Percentiles rank a stretch among this genome's conserved stretches.
phyloP scores from a whole-genome alignment of 2,329 filamentous ascomycete species.

The Fusarium miscanthi region DNA sequence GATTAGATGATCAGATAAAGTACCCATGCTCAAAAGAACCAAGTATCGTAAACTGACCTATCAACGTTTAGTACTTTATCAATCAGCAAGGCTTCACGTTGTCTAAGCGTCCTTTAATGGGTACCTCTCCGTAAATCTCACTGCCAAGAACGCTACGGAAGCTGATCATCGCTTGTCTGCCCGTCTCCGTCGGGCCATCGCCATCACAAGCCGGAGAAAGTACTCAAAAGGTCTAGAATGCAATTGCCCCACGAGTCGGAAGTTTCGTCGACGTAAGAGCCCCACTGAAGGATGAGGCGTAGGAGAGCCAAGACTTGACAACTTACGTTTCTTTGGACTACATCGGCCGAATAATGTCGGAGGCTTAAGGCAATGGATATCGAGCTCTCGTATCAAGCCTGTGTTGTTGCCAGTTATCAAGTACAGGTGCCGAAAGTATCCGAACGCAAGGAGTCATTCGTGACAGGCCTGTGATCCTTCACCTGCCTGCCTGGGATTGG shows the following conservation, averaged over 20 bases:
- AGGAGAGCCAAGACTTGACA: not conserved
- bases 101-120: not conserved
- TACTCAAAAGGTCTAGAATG: no score
- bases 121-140: not conserved
- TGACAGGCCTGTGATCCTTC: not conserved
- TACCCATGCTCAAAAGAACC: accelerated
- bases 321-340: no score
- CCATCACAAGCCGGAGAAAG: accelerated
- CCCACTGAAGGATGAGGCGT: not conserved
- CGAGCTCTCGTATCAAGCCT: not conserved
- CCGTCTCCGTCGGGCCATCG: not conserved
- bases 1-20: not conserved
- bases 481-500: not conserved
- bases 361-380: not conserved
- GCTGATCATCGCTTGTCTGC: not conserved
- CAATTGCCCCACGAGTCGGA: no score
- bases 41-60: not conserved
- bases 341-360: no score
- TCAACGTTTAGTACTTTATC: not conserved
- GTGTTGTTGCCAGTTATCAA: accelerated
- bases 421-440: not conserved
- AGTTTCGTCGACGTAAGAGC: no score
- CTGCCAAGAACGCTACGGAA: not conserved
- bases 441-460: accelerated
- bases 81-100: accelerated